Evolutionary conservation across 306 rosid genomes (phyloP).

Genomic region (Prunus padus): DNA sequence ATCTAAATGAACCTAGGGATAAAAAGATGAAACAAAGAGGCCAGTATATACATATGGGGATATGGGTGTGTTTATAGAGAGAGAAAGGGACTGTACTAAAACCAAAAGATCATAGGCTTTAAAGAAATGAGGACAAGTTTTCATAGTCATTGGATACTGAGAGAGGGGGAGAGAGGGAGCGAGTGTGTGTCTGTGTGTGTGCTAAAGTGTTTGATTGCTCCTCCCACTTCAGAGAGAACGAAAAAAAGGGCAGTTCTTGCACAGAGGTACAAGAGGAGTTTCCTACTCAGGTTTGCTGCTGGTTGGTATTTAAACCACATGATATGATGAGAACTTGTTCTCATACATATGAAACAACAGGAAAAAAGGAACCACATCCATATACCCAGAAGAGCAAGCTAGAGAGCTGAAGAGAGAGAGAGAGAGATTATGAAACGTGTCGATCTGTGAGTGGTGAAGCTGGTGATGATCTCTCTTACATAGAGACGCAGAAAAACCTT

Average conservation of each 20-base stretch:
- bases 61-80: not conserved
- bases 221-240: not conserved
- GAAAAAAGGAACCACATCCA: constrained; percentile 19
- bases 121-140: constrained; percentile 38
- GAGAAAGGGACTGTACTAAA: constrained; percentile 8
- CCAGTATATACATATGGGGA: not conserved
- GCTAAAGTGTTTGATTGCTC: not conserved
- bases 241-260: constrained; percentile 51
- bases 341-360: constrained; percentile 21
- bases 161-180: not conserved
- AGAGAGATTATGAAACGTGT: constrained; percentile 38
- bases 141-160: not conserved
- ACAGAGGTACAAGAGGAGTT: constrained; percentile 42
- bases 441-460: constrained; percentile 20
- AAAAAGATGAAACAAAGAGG: constrained; percentile 1
- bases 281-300: constrained; percentile 14
- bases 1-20: constrained; percentile 4
- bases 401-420: not conserved
- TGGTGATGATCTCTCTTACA: not conserved
- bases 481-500: not conserved
- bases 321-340: not conserved
- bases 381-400: constrained; percentile 24
- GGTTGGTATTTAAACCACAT: constrained; percentile 10
- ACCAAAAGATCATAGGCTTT: constrained; percentile 37
- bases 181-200: not conserved